Evolutionary conservation across 2,329 filamentous ascomycete species (phyloP), one percentile per base, ranked within the genome.

Genomic region (Aspergillus amoenus): DNA sequence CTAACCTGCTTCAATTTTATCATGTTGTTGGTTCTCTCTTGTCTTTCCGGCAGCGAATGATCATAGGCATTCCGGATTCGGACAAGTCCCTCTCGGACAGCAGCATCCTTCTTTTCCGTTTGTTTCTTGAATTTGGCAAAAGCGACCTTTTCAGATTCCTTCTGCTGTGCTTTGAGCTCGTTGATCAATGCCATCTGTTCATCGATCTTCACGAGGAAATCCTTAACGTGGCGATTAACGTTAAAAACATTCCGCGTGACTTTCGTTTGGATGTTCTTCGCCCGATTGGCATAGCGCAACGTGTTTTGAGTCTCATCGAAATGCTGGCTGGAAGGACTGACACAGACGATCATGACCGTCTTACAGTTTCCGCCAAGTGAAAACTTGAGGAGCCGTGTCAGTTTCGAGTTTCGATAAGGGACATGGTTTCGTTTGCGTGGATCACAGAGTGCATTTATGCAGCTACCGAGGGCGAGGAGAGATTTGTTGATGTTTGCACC

Each of bases 401-500:
- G 87, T 70, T 97, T 99, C 62, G 93, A 97, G 78, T 99, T 97
- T 66, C 94, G 87, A 78, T 99, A 99, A 0, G 94, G 94, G 13
- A 99, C 90, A 74, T 99, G 94, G 64, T 95, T 94, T 63, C 86
- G 88, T 77, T 94, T 96, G 51, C 91, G 86, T 4, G 90, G 86
- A 70, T 99, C 94, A 77, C 94, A 99, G 15, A 99, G 86, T 5
- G 94, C 95, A 68, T 99, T 99, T 81, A 99, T 99, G 77, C 94
- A 99, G 75, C 93, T 93, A 61, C 94, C 94, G 8, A 99, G 80
- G 0, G 94, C 93, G 15, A 99, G 85, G 3, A 99, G 82, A 1
- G 94, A 99, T 72, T 97, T 97, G 84, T 99, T 99, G 84, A 99
- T 99, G 76, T 99, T 99, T 67, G 94, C 94, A 62, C 94, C 94